Conservation (phyloP, 345 rosid species). For the Carallia brachiata region DNA sequence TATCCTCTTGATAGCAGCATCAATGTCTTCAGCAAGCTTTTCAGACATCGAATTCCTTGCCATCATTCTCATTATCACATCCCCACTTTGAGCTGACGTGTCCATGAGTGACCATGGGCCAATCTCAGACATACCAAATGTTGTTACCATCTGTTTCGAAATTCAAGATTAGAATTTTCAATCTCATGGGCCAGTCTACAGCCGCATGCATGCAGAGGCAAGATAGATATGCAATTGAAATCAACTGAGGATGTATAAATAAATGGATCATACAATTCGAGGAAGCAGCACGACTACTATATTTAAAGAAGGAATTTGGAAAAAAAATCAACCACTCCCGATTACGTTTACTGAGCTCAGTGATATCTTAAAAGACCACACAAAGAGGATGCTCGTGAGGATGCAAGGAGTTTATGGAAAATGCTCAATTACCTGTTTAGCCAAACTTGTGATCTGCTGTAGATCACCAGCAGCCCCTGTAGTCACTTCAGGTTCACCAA, state of each 20-base stretch:
- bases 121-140: constrained; percentile 98
- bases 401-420: neutral
- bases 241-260: neutral
- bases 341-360: too few species aligned
- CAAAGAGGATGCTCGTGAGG: too few species aligned
- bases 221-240: neutral
- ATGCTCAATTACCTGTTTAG: constrained; percentile 61
- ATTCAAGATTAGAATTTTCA: neutral
- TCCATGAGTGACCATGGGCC: constrained; percentile 99
- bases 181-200: neutral
- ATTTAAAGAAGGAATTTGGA: too few species aligned
- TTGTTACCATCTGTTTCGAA: constrained; percentile 80
- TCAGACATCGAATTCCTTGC: constrained; percentile 98
- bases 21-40: constrained; percentile 91
- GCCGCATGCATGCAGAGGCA: neutral
- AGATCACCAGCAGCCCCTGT: constrained; percentile 97
- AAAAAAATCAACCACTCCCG: too few species aligned
- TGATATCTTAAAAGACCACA: too few species aligned
- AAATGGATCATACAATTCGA: too few species aligned
- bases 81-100: constrained; percentile 62
- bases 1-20: constrained; percentile 64
- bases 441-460: constrained; percentile 93
- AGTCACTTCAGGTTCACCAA: constrained; percentile 95
- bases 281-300: too few species aligned
- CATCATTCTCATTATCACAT: constrained; percentile 97